A percentile compares a stretch with the other conserved stretches of the same genome.
These are phyloP conservation scores for Crithidia bombi DNA, from an alignment of 208 protist genomes.

Conservation along the genomic window DNA sequence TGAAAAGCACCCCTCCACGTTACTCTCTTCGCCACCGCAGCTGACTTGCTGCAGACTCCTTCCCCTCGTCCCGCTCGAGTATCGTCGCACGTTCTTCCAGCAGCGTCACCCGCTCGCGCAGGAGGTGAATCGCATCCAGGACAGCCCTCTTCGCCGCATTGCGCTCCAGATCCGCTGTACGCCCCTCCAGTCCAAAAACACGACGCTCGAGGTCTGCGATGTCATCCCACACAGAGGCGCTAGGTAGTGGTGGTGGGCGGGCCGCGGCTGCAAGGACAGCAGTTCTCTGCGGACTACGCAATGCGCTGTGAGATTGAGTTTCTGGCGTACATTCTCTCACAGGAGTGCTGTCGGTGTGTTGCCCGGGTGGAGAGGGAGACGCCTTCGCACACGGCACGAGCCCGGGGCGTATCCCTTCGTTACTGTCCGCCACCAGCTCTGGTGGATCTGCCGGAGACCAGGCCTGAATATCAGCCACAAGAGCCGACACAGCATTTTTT, in stretches of 20 bases:
- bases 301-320: neutral
- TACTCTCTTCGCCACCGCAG: neutral
- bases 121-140: constrained; percentile 11
- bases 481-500: neutral
- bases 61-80: constrained; percentile 3
- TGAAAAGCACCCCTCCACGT: neutral
- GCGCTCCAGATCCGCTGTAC: constrained; percentile 15
- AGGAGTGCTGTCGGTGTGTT: neutral
- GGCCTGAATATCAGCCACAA: neutral
- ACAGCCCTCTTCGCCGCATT: constrained; percentile 18
- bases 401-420: neutral
- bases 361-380: neutral
- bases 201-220: constrained; percentile 1
- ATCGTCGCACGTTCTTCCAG: constrained; percentile 13
- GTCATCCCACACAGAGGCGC: neutral
- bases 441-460: constrained; percentile 11
- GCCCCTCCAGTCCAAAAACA: constrained; percentile 6
- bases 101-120: constrained; percentile 7
- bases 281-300: neutral
- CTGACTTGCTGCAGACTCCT: too few relatives aligned
- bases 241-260: neutral
- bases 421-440: neutral
- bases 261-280: neutral
- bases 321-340: neutral
- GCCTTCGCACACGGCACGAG: neutral